Percentiles rank a stretch among this genome's conserved stretches.
Conservation (phyloP, 345 rosid genomes). For the Passiflora organensis region DNA sequence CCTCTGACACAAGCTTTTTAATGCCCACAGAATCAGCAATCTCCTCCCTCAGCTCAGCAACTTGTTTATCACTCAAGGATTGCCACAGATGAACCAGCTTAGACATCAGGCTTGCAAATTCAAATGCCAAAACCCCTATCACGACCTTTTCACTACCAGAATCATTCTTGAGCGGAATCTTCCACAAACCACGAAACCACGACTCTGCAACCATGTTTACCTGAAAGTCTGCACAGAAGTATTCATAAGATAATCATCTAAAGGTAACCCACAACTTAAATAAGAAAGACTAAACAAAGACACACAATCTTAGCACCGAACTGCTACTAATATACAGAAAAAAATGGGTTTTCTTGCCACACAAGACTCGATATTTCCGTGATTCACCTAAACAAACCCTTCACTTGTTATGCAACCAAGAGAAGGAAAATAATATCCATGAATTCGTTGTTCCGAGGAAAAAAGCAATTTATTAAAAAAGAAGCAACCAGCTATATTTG, state of each 20-base stretch:
- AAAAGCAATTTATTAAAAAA: too few species aligned
- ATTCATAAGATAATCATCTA: background rate
- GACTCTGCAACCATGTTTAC: slow-evolving; percentile 67
- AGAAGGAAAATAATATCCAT: too few species aligned
- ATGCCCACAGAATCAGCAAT: slow-evolving; percentile 57
- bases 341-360: too few species aligned
- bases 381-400: too few species aligned
- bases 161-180: slow-evolving; percentile 49
- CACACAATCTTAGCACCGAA: background rate
- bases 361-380: too few species aligned
- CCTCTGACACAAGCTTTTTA: slow-evolving; percentile 77
- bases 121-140: slow-evolving; percentile 80
- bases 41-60: slow-evolving; percentile 65
- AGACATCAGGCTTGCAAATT: slow-evolving; percentile 82
- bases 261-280: background rate
- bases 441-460: too few species aligned
- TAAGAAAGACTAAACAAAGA: background rate
- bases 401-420: too few species aligned
- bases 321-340: too few species aligned
- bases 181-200: slow-evolving; percentile 89
- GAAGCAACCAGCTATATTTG: too few species aligned
- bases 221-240: background rate
- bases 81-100: slow-evolving; percentile 92
- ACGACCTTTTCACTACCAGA: slow-evolving; percentile 48
- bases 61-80: slow-evolving; percentile 76